phyloP scores from a whole-genome alignment of 1,284 basidiomycete genomes.

The Trichosporon sp. region DNA sequence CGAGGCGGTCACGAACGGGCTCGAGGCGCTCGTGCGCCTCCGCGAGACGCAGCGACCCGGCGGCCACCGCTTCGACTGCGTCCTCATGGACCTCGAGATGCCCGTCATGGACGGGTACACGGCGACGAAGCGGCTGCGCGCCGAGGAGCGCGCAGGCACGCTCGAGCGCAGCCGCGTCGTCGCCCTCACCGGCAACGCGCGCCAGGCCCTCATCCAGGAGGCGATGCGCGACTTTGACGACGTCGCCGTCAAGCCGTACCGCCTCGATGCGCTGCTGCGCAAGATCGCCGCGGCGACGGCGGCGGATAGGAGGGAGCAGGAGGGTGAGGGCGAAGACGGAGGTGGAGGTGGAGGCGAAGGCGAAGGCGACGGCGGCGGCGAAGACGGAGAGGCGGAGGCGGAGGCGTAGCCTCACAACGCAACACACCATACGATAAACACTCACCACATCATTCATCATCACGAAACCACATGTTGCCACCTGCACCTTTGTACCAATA shows the following conservation, averaged over 20 bases:
- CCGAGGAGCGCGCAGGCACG: background rate
- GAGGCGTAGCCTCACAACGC: too few species aligned
- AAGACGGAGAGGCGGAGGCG: too few species aligned
- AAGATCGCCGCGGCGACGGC: conserved; percentile 21
- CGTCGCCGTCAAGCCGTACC: conserved; percentile 38
- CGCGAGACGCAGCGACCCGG: conserved; percentile 13
- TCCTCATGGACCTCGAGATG: conserved; percentile 48
- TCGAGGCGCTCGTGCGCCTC: conserved; percentile 47
- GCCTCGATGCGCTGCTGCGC: conserved; percentile 33
- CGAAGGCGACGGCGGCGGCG: too few species aligned
- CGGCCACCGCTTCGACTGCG: conserved; percentile 29
- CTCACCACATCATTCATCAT: too few species aligned
- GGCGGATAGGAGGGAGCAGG: too few species aligned
- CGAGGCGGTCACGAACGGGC: conserved; percentile 47
- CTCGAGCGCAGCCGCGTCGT: background rate
- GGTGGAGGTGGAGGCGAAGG: background rate
- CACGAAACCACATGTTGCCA: too few species aligned
- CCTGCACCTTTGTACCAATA: too few species aligned
- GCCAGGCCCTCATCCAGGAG: conserved; percentile 14
- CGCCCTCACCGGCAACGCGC: conserved; percentile 18
- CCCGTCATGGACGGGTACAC: conserved; percentile 26
- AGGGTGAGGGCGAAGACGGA: too few species aligned
- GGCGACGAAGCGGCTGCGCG: conserved; percentile 9
- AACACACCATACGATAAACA: too few species aligned
- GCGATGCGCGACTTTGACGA: conserved; percentile 24